Percentiles rank a stretch among this genome's conserved stretches.
Evolutionary conservation across 2,329 filamentous ascomycete genomes (phyloP).

Genomic region (Fusarium neocosmosporiellum): DNA sequence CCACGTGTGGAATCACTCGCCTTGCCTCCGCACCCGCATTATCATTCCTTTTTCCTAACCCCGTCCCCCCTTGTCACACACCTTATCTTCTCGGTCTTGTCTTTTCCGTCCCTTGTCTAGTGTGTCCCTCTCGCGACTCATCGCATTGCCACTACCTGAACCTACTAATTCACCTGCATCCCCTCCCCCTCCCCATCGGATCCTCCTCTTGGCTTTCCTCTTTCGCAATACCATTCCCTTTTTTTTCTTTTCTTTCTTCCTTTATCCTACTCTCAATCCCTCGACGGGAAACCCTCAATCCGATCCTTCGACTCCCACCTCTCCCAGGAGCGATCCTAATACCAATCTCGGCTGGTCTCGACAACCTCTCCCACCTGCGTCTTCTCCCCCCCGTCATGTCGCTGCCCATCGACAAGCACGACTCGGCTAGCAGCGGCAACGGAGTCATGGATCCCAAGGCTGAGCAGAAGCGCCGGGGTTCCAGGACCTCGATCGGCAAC

Average conservation of each 20-base stretch:
- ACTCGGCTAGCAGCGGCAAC: constrained; percentile 35
- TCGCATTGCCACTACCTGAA: constrained; percentile 24
- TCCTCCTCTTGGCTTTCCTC: constrained; percentile 1
- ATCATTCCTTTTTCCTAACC: constrained; percentile 1
- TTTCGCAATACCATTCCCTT: neutral
- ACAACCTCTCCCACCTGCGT: neutral
- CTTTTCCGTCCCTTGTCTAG: constrained; percentile 17
- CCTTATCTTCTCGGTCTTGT: constrained; percentile 18
- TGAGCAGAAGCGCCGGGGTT: constrained; percentile 43
- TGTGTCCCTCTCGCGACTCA: neutral
- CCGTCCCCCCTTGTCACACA: neutral
- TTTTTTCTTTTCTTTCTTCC: constrained; percentile 21
- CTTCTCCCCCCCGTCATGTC: constrained; percentile 1
- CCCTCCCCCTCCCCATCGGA: neutral
- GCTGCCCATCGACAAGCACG: constrained; percentile 35
- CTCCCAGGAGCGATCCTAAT: neutral
- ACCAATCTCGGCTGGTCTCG: neutral
- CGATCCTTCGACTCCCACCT: neutral
- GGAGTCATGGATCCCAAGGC: constrained; percentile 33
- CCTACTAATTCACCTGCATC: constrained; percentile 8
- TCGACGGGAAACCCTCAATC: neutral
- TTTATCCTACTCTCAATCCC: neutral
- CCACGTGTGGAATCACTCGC: neutral
- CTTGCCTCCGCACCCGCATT: constrained; percentile 1
- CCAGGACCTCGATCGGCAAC: constrained; percentile 36